phyloP scores from a whole-genome alignment of 2,329 filamentous ascomycete species.

The Hypoxylon sp. region DNA sequence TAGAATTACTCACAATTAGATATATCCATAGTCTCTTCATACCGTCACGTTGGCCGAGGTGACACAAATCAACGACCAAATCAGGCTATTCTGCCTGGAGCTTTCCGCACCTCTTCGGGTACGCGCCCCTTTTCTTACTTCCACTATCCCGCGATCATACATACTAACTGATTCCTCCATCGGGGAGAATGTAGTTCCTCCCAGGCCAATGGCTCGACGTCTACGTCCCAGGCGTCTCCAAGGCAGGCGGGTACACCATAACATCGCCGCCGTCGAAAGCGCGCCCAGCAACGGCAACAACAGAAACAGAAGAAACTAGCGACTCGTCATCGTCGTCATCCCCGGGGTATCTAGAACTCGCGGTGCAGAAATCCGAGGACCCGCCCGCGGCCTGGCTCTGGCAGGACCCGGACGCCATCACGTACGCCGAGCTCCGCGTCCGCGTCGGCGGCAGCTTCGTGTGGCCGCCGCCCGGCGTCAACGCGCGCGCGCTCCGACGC shows the following conservation, averaged over 20 bases:
- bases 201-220: slow-evolving; percentile 92
- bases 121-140: slow-evolving; percentile 28
- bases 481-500: slow-evolving; percentile 57
- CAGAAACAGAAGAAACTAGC: no score
- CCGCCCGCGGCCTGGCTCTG: slow-evolving; percentile 81
- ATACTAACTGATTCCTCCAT: background rate
- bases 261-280: slow-evolving; percentile 75
- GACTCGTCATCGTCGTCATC: slow-evolving; percentile 34
- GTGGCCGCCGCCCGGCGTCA: slow-evolving; percentile 70
- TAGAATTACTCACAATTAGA: slow-evolving; percentile 7
- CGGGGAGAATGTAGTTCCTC: slow-evolving; percentile 70
- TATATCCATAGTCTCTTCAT: slow-evolving; percentile 61
- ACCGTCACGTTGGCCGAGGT: slow-evolving; percentile 68
- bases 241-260: slow-evolving; percentile 88
- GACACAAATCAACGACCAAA: slow-evolving; percentile 69
- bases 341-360: slow-evolving; percentile 73
- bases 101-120: slow-evolving; percentile 63
- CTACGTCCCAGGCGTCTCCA: slow-evolving; percentile 71
- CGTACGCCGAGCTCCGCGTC: slow-evolving; percentile 67
- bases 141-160: background rate
- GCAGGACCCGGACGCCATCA: slow-evolving; percentile 62
- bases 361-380: slow-evolving; percentile 74
- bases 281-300: slow-evolving; percentile 40
- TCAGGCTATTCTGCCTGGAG: slow-evolving; percentile 73
- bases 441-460: slow-evolving; percentile 83